Evolutionary conservation across 139 green algal genomes (phyloP).

Genomic region (Chlorella vulgaris): DNA sequence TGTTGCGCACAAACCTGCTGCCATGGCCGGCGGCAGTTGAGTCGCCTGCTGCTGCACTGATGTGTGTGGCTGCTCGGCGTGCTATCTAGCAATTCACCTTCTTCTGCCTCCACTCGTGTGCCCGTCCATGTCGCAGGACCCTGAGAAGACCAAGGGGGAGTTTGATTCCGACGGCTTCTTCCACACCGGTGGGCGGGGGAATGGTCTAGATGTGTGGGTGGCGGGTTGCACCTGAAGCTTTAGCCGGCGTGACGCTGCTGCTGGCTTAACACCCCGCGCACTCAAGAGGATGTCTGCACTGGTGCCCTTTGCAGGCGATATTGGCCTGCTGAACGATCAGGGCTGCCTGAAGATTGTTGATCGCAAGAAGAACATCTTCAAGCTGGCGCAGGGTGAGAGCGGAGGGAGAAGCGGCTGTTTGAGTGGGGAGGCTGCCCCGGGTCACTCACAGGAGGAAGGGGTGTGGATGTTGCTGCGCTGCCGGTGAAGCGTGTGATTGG

Average conservation of each 20-base stretch:
- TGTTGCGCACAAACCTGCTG: too few species aligned
- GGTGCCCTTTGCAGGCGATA: slow-evolving; percentile 68
- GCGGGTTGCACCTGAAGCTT: background rate
- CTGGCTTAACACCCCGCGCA: background rate
- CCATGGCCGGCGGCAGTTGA: too few species aligned
- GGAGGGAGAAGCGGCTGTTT: background rate
- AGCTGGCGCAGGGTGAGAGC: slow-evolving; percentile 86
- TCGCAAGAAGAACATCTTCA: slow-evolving; percentile 99
- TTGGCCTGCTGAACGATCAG: slow-evolving; percentile 68
- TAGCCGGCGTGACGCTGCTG: background rate
- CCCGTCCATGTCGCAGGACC: slow-evolving; percentile 39
- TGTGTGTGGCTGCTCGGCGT: too few species aligned
- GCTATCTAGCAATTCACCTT: too few species aligned
- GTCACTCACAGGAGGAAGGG: too few species aligned
- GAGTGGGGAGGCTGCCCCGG: background rate
- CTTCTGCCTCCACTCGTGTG: background rate
- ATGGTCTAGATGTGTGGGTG: background rate
- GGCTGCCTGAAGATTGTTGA: slow-evolving; percentile 92
- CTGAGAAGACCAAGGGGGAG: slow-evolving; percentile 70
- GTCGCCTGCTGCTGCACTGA: too few species aligned
- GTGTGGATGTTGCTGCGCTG: too few species aligned
- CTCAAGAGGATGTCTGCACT: background rate
- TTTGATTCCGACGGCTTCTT: slow-evolving; percentile 89
- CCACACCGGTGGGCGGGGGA: slow-evolving; percentile 36
- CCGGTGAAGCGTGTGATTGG: too few species aligned